Evolutionary conservation across 2,329 filamentous ascomycete species (phyloP).

Genomic region (Penicillium corylophilum): DNA sequence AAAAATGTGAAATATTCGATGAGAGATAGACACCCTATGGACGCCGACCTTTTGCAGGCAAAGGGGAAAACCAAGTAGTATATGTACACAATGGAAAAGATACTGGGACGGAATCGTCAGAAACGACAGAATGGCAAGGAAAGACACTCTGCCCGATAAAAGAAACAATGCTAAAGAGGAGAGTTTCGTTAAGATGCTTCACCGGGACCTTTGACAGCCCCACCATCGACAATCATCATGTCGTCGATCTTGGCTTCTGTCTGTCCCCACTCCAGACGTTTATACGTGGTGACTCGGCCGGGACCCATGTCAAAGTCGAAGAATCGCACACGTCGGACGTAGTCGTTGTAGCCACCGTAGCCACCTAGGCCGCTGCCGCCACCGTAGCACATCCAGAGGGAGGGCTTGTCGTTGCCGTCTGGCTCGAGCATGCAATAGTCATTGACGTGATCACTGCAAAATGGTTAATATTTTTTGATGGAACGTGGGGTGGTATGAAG

Average conservation of each 20-base stretch:
- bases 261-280: constrained; percentile 71
- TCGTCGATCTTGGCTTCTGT: constrained; percentile 55
- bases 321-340: constrained; percentile 77
- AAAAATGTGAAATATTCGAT: constrained; percentile 19
- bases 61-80: constrained; percentile 12
- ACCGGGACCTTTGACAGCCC: constrained; percentile 47
- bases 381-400: constrained; percentile 97
- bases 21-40: constrained; percentile 14
- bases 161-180: background rate
- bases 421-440: constrained; percentile 83
- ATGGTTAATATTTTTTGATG: constrained; percentile 20
- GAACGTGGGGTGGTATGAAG: background rate
- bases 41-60: constrained; percentile 25
- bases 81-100: constrained; percentile 20
- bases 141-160: constrained; percentile 2
- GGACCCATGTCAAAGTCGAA: constrained; percentile 94
- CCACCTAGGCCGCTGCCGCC: constrained; percentile 91
- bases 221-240: constrained; percentile 61
- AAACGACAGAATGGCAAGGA: constrained; percentile 15
- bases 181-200: constrained; percentile 8
- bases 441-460: constrained; percentile 79
- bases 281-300: constrained; percentile 87
- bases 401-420: constrained; percentile 56
- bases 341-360: constrained; percentile 87
- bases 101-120: constrained; percentile 2